Conservation (phyloP, 2,329 filamentous ascomycete genomes). For the Zelopaecilomyces penicillatus region DNA sequence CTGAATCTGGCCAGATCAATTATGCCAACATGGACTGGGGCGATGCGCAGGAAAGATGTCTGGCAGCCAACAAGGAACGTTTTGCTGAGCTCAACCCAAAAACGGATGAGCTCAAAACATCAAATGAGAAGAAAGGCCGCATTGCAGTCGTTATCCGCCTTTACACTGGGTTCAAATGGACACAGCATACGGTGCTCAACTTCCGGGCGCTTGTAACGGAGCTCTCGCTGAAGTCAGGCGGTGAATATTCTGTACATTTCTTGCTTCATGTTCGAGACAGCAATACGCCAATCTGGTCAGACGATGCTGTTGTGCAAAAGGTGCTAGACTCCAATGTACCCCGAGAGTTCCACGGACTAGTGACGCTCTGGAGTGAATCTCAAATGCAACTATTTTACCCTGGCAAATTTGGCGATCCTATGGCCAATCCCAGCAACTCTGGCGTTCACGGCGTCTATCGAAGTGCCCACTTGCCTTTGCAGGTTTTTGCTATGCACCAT, state of each 20-base stretch:
- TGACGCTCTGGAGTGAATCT: slow-evolving; percentile 74
- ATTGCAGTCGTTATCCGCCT: slow-evolving; percentile 74
- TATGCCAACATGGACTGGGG: slow-evolving; percentile 49
- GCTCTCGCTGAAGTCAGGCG: slow-evolving; percentile 66
- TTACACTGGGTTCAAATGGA: slow-evolving; percentile 73
- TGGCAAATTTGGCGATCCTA: slow-evolving; percentile 60
- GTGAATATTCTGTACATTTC: slow-evolving; percentile 77
- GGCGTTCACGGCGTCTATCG: slow-evolving; percentile 64
- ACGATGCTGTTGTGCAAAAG: slow-evolving; percentile 62
- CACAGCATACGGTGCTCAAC: slow-evolving; percentile 68
- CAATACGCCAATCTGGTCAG: slow-evolving; percentile 72
- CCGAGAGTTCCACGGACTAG: slow-evolving; percentile 70
- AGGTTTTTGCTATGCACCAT: slow-evolving; percentile 55
- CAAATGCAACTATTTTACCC: slow-evolving; percentile 75
- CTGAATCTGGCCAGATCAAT: slow-evolving; percentile 45
- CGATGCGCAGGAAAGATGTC: slow-evolving; percentile 43
- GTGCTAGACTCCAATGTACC: slow-evolving; percentile 60
- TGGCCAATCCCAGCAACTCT: slow-evolving; percentile 47
- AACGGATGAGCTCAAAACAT: slow-evolving; percentile 26
- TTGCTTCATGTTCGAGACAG: slow-evolving; percentile 78
- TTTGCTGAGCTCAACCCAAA: slow-evolving; percentile 37
- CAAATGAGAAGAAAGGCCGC: slow-evolving; percentile 39
- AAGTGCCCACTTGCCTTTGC: slow-evolving; percentile 52
- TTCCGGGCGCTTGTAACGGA: slow-evolving; percentile 76
- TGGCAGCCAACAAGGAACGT: slow-evolving; percentile 53